Percentiles rank a stretch among this genome's conserved stretches.
Evolutionary conservation across 2,329 filamentous ascomycete genomes (phyloP).

Genomic region (Akanthomyces uredinophilus): DNA sequence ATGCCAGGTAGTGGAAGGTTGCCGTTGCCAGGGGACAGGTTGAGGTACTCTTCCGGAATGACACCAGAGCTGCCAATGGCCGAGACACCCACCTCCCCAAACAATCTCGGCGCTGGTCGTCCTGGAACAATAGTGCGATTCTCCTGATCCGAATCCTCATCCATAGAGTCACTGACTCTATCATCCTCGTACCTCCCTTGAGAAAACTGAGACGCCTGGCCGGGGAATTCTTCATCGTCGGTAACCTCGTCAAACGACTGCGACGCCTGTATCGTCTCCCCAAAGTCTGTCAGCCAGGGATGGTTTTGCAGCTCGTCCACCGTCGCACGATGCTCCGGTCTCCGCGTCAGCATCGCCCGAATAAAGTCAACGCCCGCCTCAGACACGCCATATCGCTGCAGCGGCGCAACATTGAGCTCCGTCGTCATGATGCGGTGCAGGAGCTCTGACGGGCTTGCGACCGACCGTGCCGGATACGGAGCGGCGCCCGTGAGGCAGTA

Average conservation of each 20-base stretch:
- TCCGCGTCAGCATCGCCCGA: constrained; percentile 70
- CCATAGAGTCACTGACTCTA: constrained; percentile 38
- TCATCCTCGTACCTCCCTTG: constrained; percentile 30
- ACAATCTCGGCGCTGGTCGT: constrained; percentile 38
- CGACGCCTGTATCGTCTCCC: constrained; percentile 28
- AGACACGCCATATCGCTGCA: constrained; percentile 57
- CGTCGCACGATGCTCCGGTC: constrained; percentile 71
- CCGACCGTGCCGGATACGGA: constrained; percentile 74
- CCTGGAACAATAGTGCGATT: constrained; percentile 62
- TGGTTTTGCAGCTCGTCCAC: constrained; percentile 66
- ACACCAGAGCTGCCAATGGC: constrained; percentile 49
- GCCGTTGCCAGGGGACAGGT: constrained; percentile 40
- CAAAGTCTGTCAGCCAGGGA: constrained; percentile 58
- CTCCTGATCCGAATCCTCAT: constrained; percentile 74
- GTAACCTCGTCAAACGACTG: constrained; percentile 57
- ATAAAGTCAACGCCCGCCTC: constrained; percentile 68
- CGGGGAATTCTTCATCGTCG: constrained; percentile 54
- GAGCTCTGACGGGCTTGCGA: constrained; percentile 72
- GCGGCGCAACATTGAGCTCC: constrained; percentile 59
- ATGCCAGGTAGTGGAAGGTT: constrained; percentile 37
- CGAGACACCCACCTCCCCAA: constrained; percentile 52
- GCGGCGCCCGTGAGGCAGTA: constrained; percentile 74
- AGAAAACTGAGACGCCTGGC: constrained; percentile 55
- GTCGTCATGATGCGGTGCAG: constrained; percentile 82
- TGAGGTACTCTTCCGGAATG: constrained; percentile 43